Percentiles rank a stretch among this genome's conserved stretches.
Conservation (phyloP, 345 rosid species). For the Hibiscus tridactylites region DNA sequence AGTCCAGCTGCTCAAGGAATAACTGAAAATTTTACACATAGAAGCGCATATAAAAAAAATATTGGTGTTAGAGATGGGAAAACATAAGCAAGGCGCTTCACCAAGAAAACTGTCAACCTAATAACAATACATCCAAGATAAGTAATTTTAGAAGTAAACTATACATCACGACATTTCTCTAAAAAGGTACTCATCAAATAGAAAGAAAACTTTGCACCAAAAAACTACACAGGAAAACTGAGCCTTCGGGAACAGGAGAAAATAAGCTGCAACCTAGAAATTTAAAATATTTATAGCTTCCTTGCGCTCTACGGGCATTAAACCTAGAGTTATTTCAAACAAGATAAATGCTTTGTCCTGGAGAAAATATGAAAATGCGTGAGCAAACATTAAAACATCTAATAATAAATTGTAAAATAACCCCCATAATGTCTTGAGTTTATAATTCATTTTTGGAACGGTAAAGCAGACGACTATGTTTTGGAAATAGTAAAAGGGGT, state of each 20-base stretch:
- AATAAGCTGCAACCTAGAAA: background rate
- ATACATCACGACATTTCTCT: background rate
- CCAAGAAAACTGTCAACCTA: background rate
- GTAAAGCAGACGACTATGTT: background rate
- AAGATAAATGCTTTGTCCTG: background rate
- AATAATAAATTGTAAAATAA: background rate
- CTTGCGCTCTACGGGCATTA: background rate
- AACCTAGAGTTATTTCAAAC: background rate
- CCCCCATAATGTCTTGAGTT: background rate
- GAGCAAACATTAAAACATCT: background rate
- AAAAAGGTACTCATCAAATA: background rate
- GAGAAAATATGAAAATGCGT: background rate
- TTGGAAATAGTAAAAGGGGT: background rate
- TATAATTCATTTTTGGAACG: background rate
- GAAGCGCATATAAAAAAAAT: background rate
- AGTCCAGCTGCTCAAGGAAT: constrained; percentile 88
- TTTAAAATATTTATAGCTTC: background rate
- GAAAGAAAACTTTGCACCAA: background rate
- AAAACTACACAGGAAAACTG: background rate
- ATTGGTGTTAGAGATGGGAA: background rate
- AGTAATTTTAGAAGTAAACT: background rate
- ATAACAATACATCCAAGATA: background rate
- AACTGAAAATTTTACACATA: constrained; percentile 39
- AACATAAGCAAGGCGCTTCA: background rate
- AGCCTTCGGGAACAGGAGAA: background rate